phyloP scores from a whole-genome alignment of 345 rosid species.

The rapeseed (Brassica napus) region Da-Ae NC_063438.1:20848501-20849000 shows the following conservation, averaged over 20 bases:
- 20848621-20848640: neutral
- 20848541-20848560: neutral
- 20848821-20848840: neutral
- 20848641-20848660: neutral
- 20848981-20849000: constrained; percentile 17
- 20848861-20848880: constrained; percentile 33
- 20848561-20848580: neutral
- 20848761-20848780: neutral
- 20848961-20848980: constrained; percentile 38
- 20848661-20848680: neutral
- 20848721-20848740: constrained; percentile 5
- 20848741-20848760: constrained; percentile 10
- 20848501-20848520: neutral
- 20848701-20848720: constrained; percentile 6
- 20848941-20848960: constrained; percentile 38
- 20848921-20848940: constrained; percentile 32
- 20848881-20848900: constrained; percentile 35
- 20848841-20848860: constrained; percentile 36
- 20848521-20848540: constrained; percentile 1
- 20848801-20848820: constrained; percentile 18
- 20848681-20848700: constrained; percentile 27
- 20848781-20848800: constrained; percentile 5
- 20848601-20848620: neutral
- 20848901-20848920: constrained; percentile 35
- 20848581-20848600: neutral